A percentile compares a stretch with the other conserved stretches of the same genome.
Conservation (phyloP, 2,329 filamentous ascomycete species). For the Neocatenulostroma microsporum region DNA sequence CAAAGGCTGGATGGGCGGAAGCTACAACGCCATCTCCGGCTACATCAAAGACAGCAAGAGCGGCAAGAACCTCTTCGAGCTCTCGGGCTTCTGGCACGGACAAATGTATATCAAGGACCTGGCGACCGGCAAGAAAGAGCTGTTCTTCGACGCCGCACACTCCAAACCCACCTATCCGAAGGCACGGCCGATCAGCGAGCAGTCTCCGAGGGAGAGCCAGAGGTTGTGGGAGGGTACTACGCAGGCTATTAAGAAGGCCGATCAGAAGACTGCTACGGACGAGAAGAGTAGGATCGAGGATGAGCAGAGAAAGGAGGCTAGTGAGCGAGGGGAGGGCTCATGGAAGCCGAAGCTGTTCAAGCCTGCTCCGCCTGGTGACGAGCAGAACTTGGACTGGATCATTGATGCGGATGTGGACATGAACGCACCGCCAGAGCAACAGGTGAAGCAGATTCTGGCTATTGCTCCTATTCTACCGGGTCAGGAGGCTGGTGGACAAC, state of each 20-base stretch:
- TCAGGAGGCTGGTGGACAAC: slow-evolving; percentile 40
- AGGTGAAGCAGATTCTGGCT: slow-evolving; percentile 73
- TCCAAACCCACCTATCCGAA: slow-evolving; percentile 68
- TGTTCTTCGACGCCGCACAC: slow-evolving; percentile 78
- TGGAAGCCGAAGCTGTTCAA: slow-evolving; percentile 88
- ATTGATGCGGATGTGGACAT: slow-evolving; percentile 73
- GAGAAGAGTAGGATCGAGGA: slow-evolving; percentile 98
- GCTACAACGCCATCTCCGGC: slow-evolving; percentile 92
- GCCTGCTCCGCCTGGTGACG: slow-evolving; percentile 51
- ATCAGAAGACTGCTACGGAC: slow-evolving; percentile 83
- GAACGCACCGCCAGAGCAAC: slow-evolving; percentile 54
- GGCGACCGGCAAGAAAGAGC: slow-evolving; percentile 74
- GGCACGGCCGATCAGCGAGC: slow-evolving; percentile 72
- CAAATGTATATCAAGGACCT: slow-evolving; percentile 90
- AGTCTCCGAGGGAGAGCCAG: slow-evolving; percentile 85
- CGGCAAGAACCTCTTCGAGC: slow-evolving; percentile 79
- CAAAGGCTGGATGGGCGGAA: slow-evolving; percentile 93
- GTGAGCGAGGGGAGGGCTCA: slow-evolving; percentile 67
- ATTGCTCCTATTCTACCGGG: slow-evolving; percentile 80
- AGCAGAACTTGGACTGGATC: slow-evolving; percentile 91
- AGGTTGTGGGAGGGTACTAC: slow-evolving; percentile 76
- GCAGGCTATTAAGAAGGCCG: slow-evolving; percentile 70
- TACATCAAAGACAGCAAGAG: slow-evolving; percentile 81
- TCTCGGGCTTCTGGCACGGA: slow-evolving; percentile 87
- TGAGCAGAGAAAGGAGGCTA: slow-evolving; percentile 79